Base-by-base conservation (phyloP, 352 stramenopile species). In the Peronospora belbahrii region DNA sequence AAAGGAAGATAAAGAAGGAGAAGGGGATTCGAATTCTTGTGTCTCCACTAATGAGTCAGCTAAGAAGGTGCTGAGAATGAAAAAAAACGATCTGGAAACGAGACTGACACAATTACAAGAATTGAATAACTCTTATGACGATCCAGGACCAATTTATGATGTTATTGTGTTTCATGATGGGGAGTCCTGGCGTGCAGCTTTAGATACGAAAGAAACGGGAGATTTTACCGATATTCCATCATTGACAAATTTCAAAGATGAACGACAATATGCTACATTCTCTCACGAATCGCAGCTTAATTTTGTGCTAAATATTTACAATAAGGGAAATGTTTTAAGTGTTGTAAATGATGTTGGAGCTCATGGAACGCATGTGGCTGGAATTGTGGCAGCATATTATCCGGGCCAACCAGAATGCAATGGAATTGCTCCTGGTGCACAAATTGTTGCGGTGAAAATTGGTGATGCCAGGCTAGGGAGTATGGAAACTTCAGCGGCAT, bases 321-420 rank as follows among this genome's bases (percentile, higher is more conserved):
- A 97, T 33, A 75, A 97, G 1, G 93, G 88, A 39, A 84, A 88
- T 24, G 83, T 92, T 28, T 60, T 97, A 23, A 97, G 75, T 64
- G 85, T 98, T 44, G 92, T 98, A 23, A 83, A 76, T 15, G 92
- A 98, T 55, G 83, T 90, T 0, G 90, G 91, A 11, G 74, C 91
- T 0, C 95, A 98, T 64, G 95, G 94, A 11, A 98, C 93, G 10
- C 95, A 98, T 61, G 94, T 98, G 35, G 93, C 93, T 0, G 87
- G 83, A 3, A 98, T 98, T 64, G 79, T 95, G 2, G 92, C 87
- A 0, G 90, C 83, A n/a, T 78, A 96, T 53, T 73, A 97, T 53
- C 69, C 73, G 2, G 82, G 88, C 13, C 74, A 94, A 34, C 77
- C 76, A 0, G 81, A 89, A 31, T 88, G 81, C 64, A 94, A 96